Percentiles rank a stretch among this genome's conserved stretches.
Evolutionary conservation across 805 yeast species (phyloP).

Genomic region (Nakazawaea holstii): DNA sequence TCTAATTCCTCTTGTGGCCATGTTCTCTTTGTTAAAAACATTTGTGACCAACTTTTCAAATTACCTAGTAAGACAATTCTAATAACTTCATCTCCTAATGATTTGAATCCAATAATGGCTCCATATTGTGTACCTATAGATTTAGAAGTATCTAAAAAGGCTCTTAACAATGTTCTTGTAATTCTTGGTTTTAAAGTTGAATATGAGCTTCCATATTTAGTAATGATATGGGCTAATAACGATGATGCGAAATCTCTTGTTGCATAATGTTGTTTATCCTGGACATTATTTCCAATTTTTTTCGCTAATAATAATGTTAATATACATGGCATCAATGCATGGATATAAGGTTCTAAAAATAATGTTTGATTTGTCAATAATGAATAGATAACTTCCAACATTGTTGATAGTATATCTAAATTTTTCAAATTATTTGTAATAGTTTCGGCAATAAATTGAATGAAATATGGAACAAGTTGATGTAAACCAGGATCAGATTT

Average conservation of each 20-base stretch:
- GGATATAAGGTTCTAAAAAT: conserved; percentile 92
- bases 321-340: conserved; percentile 95
- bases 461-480: conserved; percentile 93
- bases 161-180: conserved; percentile 86
- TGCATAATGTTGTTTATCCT: conserved; percentile 35
- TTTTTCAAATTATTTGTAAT: conserved; percentile 81
- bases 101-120: conserved; percentile 76
- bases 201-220: conserved; percentile 77
- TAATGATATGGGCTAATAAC: conserved; percentile 70
- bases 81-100: conserved; percentile 83
- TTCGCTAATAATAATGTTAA: conserved; percentile 86
- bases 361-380: conserved; percentile 77
- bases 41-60: conserved; percentile 69
- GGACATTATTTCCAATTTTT: conserved; percentile 54
- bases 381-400: conserved; percentile 86
- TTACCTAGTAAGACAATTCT: conserved; percentile 82
- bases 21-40: conserved; percentile 36
- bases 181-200: conserved; percentile 89
- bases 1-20: conserved; percentile 19
- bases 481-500: conserved; percentile 94
- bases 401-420: conserved; percentile 65
- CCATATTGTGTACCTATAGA: conserved; percentile 92
- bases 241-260: conserved; percentile 88
- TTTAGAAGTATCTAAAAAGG: conserved; percentile 77
- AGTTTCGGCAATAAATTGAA: conserved; percentile 94